Percentiles rank a stretch among this genome's conserved stretches.
Conservation (phyloP, 495 filamentous ascomycete genomes). For the Hyaloscypha hepaticicola region DNA sequence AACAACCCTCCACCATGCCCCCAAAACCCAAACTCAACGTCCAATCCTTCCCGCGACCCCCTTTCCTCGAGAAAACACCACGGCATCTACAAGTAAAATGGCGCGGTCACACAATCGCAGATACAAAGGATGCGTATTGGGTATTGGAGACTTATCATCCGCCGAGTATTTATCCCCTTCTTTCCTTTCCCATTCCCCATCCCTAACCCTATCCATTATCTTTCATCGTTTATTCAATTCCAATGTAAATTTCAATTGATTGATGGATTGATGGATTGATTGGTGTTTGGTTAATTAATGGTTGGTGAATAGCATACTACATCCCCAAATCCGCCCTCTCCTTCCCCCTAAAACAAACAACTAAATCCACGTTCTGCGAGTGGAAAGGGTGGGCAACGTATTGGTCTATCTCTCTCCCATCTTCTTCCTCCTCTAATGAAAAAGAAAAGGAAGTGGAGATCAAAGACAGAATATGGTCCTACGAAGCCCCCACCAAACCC, state of each 20-base stretch:
- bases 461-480: constrained; percentile 53
- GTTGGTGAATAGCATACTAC: constrained; percentile 57
- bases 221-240: too few species aligned
- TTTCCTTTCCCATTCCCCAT: neutral
- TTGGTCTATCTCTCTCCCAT: constrained; percentile 35
- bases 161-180: constrained; percentile 38
- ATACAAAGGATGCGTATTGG: constrained; percentile 56
- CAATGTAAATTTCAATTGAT: too few species aligned
- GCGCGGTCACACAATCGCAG: constrained; percentile 50
- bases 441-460: constrained; percentile 35
- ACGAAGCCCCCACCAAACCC: constrained; percentile 46
- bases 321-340: constrained; percentile 45
- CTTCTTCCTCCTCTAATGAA: too few species aligned
- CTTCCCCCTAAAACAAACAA: constrained; percentile 43
- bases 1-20: constrained; percentile 34
- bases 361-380: constrained; percentile 50
- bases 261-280: too few species aligned
- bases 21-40: constrained; percentile 52
- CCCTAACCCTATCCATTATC: constrained; percentile 10
- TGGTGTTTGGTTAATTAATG: too few species aligned
- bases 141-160: constrained; percentile 60
- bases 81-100: constrained; percentile 54
- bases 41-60: constrained; percentile 58
- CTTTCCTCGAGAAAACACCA: constrained; percentile 48
- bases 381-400: constrained; percentile 58